Conservation (phyloP, 2,329 filamentous ascomycete species). For the Ophiostoma sp. region DNA sequence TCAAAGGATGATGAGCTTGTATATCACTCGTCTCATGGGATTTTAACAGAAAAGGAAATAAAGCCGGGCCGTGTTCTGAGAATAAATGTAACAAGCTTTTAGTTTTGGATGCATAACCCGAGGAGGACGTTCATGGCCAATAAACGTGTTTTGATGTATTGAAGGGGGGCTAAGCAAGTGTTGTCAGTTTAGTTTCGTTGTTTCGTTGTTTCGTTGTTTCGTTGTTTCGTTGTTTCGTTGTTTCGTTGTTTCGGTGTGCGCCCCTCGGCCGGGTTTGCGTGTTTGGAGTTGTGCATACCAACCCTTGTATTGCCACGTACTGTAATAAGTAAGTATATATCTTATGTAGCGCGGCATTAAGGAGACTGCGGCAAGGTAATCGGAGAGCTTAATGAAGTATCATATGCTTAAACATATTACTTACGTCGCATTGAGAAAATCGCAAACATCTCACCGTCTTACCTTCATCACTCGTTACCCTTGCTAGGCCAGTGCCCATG, state of each 20-base stretch:
- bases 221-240: not conserved
- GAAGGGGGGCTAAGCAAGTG: not conserved
- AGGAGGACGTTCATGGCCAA: too few relatives aligned
- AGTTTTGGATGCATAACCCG: too few relatives aligned
- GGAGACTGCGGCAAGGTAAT: not conserved
- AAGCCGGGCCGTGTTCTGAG: not conserved
- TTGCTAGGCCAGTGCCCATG: not conserved
- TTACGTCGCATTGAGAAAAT: not conserved
- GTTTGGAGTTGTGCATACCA: constrained; percentile 2
- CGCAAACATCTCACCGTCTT: constrained; percentile 6
- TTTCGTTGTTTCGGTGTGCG: not conserved
- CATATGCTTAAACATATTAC: too few relatives aligned
- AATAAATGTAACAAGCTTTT: too few relatives aligned
- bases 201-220: not conserved
- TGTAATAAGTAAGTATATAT: not conserved
- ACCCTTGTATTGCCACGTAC: constrained; percentile 7
- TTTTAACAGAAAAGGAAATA: not conserved
- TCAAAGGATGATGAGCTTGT: not conserved
- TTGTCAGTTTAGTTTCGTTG: too few relatives aligned
- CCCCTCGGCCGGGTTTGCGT: not conserved
- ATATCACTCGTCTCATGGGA: not conserved
- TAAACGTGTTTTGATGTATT: too few relatives aligned
- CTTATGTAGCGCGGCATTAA: not conserved
- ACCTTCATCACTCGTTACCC: not conserved
- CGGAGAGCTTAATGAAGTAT: too few relatives aligned